Percentiles rank a stretch among this genome's conserved stretches.
Evolutionary conservation across 75 land plant species (phyloP).

Genomic region (Sequoia sempervirens): DNA sequence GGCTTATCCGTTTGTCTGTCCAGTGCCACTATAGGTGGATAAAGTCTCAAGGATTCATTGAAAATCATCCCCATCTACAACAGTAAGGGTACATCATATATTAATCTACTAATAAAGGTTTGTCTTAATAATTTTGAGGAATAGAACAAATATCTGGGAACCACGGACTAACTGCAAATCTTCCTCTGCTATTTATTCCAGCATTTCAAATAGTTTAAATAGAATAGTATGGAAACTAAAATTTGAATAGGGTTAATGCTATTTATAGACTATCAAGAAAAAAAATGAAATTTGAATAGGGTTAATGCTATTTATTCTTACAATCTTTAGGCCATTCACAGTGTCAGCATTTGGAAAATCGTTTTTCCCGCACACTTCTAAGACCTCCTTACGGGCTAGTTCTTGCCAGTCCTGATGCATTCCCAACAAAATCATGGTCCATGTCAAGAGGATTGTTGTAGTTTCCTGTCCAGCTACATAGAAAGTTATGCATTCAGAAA

Average conservation of each 20-base stretch:
- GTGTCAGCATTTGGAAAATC: slow-evolving; percentile 22
- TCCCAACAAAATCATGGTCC: slow-evolving; percentile 38
- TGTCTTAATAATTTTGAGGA: not conserved
- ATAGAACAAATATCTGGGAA: not conserved
- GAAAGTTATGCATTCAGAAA: slow-evolving; percentile 48
- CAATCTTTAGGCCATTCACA: slow-evolving; percentile 39
- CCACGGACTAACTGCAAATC: no score
- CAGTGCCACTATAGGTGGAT: not conserved
- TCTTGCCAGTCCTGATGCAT: slow-evolving; percentile 49
- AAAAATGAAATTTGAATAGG: not conserved
- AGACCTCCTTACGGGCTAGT: slow-evolving; percentile 38
- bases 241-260: no score
- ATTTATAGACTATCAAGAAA: not conserved
- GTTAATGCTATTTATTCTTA: slow-evolving; percentile 3
- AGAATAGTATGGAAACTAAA: not conserved
- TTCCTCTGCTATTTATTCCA: not conserved
- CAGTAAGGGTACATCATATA: no score
- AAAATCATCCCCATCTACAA: no score
- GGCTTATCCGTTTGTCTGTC: slow-evolving; percentile 11
- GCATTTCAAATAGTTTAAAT: not conserved
- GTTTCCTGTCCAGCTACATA: slow-evolving; percentile 55
- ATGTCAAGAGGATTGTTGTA: slow-evolving; percentile 21
- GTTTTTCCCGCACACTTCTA: slow-evolving; percentile 21
- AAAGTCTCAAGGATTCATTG: no score
- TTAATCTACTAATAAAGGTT: not conserved